phyloP scores from a whole-genome alignment of 192 early-diverging fungal genomes.

The Ambispora gerdemannii region DNA sequence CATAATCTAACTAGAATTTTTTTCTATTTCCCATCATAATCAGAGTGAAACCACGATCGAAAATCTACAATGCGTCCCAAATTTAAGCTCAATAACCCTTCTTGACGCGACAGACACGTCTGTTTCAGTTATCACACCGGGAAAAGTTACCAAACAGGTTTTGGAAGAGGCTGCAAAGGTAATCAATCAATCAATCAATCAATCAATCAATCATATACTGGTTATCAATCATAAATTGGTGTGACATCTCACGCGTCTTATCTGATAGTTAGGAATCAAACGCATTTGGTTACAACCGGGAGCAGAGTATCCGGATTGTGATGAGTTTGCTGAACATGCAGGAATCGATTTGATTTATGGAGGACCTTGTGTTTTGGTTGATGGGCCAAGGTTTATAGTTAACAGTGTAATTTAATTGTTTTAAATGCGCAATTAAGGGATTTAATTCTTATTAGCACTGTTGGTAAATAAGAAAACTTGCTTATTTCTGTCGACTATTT shows the following conservation, averaged over 20 bases:
- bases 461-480: no score
- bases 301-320: slow-evolving; percentile 54
- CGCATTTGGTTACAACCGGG: slow-evolving; percentile 75
- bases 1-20: not conserved
- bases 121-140: slow-evolving; percentile 71
- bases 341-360: slow-evolving; percentile 56
- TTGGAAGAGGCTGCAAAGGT: slow-evolving; percentile 51
- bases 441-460: no score
- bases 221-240: no score
- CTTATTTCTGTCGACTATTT: no score
- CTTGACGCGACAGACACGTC: slow-evolving; percentile 41
- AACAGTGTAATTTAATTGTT: no score
- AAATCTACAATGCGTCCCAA: slow-evolving; percentile 35
- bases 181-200: not conserved
- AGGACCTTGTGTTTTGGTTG: slow-evolving; percentile 67
- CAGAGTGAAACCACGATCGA: slow-evolving; percentile 47
- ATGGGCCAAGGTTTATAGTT: slow-evolving; percentile 36
- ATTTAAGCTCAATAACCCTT: slow-evolving; percentile 41
- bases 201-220: no score
- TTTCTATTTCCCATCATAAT: not conserved
- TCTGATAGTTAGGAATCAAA: slow-evolving; percentile 55
- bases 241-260: no score
- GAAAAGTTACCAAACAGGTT: slow-evolving; percentile 56
- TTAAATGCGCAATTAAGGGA: no score
- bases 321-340: slow-evolving; percentile 43